Conservation (phyloP, 345 rosid genomes). For the Streptanthus diversifolius region DNA sequence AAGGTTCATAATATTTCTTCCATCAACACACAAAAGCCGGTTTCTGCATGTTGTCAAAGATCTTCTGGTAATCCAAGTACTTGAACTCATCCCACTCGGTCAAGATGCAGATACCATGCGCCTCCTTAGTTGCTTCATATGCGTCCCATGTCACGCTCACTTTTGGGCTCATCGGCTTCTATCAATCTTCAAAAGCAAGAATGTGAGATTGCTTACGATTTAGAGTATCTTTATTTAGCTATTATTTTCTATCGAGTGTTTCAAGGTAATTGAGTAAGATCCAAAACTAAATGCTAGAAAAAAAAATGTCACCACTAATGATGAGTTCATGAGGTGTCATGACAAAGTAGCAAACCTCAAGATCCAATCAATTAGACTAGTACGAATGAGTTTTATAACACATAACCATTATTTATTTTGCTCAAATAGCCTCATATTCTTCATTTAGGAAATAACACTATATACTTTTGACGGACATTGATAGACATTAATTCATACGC, state of each 20-base stretch:
- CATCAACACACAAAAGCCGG: conserved; percentile 80
- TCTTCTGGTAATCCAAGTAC: conserved; percentile 62
- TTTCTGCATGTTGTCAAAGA: conserved; percentile 68
- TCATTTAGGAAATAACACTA: not conserved
- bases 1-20: conserved; percentile 55
- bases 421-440: not conserved
- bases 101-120: conserved; percentile 72
- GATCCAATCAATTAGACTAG: not conserved
- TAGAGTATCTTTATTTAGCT: not conserved
- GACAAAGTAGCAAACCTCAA: not conserved
- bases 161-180: conserved; percentile 52
- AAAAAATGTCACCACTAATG: not conserved
- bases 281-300: not conserved
- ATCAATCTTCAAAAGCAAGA: conserved; percentile 16
- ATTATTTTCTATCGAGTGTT: not conserved
- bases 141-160: conserved; percentile 65
- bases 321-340: not conserved
- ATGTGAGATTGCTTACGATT: conserved; percentile 5
- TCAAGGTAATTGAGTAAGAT: not conserved
- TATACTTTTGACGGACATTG: too few species aligned
- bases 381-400: not conserved
- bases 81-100: conserved; percentile 89
- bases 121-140: conserved; percentile 63
- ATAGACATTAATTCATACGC: too few species aligned
- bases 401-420: not conserved